Percentiles rank a stretch among this genome's conserved stretches.
These are phyloP conservation scores for Colletotrichum zoysiae DNA, from an alignment of 2,329 filamentous ascomycete genomes.

Conservation along the genomic window DNA sequence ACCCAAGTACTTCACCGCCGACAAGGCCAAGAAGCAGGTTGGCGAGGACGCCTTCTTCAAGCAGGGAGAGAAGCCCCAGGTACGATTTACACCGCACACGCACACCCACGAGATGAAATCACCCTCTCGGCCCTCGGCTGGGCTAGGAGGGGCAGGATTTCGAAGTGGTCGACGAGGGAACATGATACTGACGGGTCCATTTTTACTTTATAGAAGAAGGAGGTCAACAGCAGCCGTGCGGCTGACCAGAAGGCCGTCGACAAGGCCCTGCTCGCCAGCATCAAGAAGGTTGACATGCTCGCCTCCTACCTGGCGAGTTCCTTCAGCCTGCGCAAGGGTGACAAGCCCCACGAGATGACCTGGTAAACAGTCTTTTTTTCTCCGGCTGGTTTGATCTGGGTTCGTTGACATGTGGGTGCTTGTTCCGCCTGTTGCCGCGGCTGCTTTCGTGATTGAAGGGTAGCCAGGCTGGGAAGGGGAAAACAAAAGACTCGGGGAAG, in stretches of 20 bases:
- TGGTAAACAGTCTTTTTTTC: conserved; percentile 75
- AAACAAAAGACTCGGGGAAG: conserved; percentile 24
- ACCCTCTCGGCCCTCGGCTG: not conserved
- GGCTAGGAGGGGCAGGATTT: not conserved
- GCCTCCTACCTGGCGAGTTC: conserved; percentile 92
- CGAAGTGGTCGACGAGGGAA: not conserved
- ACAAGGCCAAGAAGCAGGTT: conserved; percentile 95
- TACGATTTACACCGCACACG: conserved; percentile 60
- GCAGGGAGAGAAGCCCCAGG: conserved; percentile 98
- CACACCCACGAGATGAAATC: not conserved
- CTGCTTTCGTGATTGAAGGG: conserved; percentile 21
- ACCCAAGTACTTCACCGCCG: conserved; percentile 94
- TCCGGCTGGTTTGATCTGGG: conserved; percentile 29
- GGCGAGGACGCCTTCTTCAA: conserved; percentile 99
- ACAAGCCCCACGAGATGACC: conserved; percentile 99
- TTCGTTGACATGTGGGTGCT: conserved; percentile 25
- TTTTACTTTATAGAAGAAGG: conserved; percentile 85
- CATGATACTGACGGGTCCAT: conserved; percentile 44
- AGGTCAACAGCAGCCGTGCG: conserved; percentile 89
- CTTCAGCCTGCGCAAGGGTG: conserved; percentile 99
- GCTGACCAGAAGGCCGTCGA: conserved; percentile 99
- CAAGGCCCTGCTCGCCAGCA: conserved; percentile 92
- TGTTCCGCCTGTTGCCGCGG: conserved; percentile 23
- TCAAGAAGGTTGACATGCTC: conserved; percentile 99
- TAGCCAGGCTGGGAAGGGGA: conserved; percentile 30